Evolutionary conservation across 2,329 filamentous ascomycete species (phyloP), one percentile per base, ranked within the genome.

Genomic region (Pseudocercospora macadamiae): DNA sequence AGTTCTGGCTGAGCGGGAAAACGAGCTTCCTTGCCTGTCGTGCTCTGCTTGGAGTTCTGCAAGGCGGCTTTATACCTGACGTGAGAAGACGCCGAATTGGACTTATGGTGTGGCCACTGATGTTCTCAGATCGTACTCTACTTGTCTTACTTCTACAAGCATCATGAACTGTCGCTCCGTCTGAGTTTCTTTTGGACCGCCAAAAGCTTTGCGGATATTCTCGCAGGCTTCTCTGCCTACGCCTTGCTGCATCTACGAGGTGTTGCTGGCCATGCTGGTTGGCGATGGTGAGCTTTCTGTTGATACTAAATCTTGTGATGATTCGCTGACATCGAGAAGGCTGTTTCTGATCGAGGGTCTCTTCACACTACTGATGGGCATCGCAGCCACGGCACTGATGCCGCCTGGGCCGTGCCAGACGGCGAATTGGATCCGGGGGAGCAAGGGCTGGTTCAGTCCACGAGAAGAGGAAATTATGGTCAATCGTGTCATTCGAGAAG

Each of bases 401-500:
- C 55, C 57, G 10, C 39, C 60, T 5, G 48, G 42, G 14, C 53
- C 28, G 3, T 56, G 44, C 16, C 42, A 37, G 45, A 30, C 42
- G 6, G 53, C 58, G 19, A 60, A 47, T 3, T 55, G 60, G 55
- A 51, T 83, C 66, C 79, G 83, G 9, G 68, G 70, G 6, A 83
- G 83, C 9, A 82, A n/a, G 86, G 82, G 81, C 18, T 54, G 51
- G 51, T 54, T 54, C 18, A 78, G 76, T 3, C 86, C 88, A 67
- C 79, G 78, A 1, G 85, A 90, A 67, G 87, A 89, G 65, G 81
- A 83, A 57, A 87, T 87, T 63, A 80, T 87, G 62, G 83, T 87
- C 16, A 87, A 86, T 64, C 76, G 84, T 1, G 75, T 84, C 8
- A 74, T 86, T 1, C 80, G 85, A 1, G 85, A 88, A 39, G 86